Evolutionary conservation across 2,329 filamentous ascomycete genomes (phyloP).

Genomic region (Passalora sequoiae): DNA sequence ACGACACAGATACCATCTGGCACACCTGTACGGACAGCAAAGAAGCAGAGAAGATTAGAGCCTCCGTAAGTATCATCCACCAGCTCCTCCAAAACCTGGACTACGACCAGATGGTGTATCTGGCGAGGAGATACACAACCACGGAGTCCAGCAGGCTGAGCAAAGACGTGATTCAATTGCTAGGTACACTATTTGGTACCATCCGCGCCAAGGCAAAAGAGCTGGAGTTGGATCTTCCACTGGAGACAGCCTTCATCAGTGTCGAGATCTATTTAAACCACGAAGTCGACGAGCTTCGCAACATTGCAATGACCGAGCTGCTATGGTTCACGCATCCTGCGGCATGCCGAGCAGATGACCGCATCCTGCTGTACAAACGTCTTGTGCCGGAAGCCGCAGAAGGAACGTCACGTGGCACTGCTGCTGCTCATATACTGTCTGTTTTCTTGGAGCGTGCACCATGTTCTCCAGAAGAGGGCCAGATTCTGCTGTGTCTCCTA

Average conservation of each 20-base stretch:
- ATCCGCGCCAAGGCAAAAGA: constrained; percentile 9
- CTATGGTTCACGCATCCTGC: constrained; percentile 16
- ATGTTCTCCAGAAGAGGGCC: constrained; percentile 12
- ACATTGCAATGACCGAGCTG: constrained; percentile 19
- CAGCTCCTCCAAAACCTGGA: constrained; percentile 45
- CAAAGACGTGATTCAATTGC: constrained; percentile 21
- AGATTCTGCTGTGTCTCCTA: constrained; percentile 21
- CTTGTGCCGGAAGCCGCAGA: constrained; percentile 22
- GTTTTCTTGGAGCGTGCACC: constrained; percentile 16
- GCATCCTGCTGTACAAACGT: constrained; percentile 20
- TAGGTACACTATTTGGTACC: constrained; percentile 19
- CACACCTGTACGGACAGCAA: constrained; percentile 73
- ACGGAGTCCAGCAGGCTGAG: constrained; percentile 25
- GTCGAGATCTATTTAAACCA: constrained; percentile 25
- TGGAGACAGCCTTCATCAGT: constrained; percentile 24
- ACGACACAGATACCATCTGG: constrained; percentile 79
- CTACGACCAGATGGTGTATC: constrained; percentile 51
- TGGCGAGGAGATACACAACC: constrained; percentile 65
- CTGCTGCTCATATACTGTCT: constrained; percentile 22
- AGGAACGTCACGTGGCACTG: constrained; percentile 19
- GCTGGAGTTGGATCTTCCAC: constrained; percentile 7
- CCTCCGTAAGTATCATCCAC: constrained; percentile 64
- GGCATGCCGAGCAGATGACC: constrained; percentile 15
- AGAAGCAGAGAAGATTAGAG: constrained; percentile 77
- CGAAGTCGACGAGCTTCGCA: constrained; percentile 16